Base-by-base conservation (phyloP, 2,329 filamentous ascomycete species). In the Cercospora brassicicola region DNA sequence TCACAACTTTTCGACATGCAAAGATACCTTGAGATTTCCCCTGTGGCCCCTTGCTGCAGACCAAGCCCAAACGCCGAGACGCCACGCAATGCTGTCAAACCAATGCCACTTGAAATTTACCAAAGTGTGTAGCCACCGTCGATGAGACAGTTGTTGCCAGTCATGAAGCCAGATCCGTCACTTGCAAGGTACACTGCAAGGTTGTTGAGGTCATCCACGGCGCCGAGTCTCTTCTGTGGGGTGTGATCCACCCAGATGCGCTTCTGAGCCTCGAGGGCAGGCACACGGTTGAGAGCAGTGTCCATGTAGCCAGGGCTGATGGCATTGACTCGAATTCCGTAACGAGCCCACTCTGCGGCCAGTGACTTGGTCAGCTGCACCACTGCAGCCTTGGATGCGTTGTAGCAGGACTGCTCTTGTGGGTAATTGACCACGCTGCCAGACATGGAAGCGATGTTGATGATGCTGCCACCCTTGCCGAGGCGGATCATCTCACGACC, bases 291-390 rank as follows among this genome's bases (percentile, higher is more conserved):
- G 70, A 93, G 84, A 4, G 89, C 90, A 4, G 91, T 95, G 83
- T 94, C 91, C 89, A 94, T 94, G 84, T 94, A 94, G 31, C 91
- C 91, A 20, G 92, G 91, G 6, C 89, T 92, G 81, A 94, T 93
- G 80, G 88, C 90, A 86, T 95, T 95, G 76, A 94, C 91, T 42
- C 91, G 89, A 77, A 94, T 93, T 74, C 86, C 85, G 81, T 92
- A 86, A 81, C 91, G 90, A 76, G 91, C 90, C 91, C 92, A 94
- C 82, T 95, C 92, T 65, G 91, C 91, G 53, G 91, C 91, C 26
- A 95, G 87, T 3, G 90, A 93, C 84, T 91, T 92, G 80, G 88
- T 90, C 63, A 94, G 86, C 81, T 92, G 89, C 72, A 92, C 87
- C 42, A 93, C 90, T 74, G 89, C 91, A 15, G 91, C 90, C 86